phyloP scores from a whole-genome alignment of 345 rosid genomes.

The Durio zibethinus region DNA sequence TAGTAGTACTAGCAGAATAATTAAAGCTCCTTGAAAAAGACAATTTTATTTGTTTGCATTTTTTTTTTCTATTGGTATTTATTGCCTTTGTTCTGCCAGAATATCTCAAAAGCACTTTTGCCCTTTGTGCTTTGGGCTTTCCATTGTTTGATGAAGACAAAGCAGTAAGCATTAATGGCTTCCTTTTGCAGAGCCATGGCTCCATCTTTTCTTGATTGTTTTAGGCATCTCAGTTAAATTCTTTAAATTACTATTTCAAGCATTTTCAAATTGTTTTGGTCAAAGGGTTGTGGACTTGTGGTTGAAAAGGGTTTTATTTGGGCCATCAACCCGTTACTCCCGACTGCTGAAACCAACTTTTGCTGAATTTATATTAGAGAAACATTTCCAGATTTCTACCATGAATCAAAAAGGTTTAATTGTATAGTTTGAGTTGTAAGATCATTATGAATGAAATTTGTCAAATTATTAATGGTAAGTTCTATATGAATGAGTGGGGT shows the following conservation, averaged over 20 bases:
- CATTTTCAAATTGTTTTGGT: too few species aligned
- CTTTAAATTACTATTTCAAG: too few species aligned
- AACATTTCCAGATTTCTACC: too few species aligned
- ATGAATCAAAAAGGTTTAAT: too few species aligned
- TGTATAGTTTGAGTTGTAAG: background rate
- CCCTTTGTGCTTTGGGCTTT: conserved; percentile 4
- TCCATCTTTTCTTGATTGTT: background rate
- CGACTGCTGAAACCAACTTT: background rate
- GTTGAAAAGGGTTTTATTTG: too few species aligned
- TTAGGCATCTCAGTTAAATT: background rate
- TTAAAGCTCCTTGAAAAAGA: background rate
- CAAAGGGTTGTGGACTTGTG: background rate
- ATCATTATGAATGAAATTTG: background rate
- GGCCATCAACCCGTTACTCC: background rate
- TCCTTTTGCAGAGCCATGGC: background rate
- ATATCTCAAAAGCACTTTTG: conserved; percentile 10
- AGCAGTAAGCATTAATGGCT: background rate
- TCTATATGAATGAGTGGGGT: background rate
- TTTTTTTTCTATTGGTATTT: too few species aligned
- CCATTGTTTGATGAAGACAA: conserved; percentile 10
- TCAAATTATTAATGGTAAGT: background rate
- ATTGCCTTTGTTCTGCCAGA: conserved; percentile 3
- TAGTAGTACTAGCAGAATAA: background rate
- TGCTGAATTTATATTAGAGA: background rate
- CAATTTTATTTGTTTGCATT: background rate